Evolutionary conservation across 257 asterid species (phyloP), one percentile per base, ranked within the genome.

Genomic region (Solanum neorickii): DNA sequence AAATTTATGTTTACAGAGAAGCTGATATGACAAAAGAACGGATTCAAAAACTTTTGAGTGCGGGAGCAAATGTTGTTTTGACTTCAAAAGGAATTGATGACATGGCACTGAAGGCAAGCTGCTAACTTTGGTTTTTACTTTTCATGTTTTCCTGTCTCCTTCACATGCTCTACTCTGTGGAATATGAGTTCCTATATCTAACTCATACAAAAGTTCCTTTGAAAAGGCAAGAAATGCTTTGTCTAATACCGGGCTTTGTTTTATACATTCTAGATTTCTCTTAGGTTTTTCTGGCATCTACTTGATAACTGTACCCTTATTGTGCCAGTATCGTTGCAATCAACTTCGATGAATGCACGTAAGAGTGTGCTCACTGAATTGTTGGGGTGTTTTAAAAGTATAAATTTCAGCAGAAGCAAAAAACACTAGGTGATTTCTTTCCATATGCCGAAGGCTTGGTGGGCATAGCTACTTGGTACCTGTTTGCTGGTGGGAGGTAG

Each of bases 81-180:
- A 97, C 99, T 83, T 94, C 99, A 12, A 97, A 93, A 89, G 99
- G 99, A 89, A 97, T 97, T 90, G 99, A 97, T 89, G 99, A 97
- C 93, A 97, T 96, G 99, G 98, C 99, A 83, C 95, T 97, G 44
- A 97, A 97, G 98, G 99, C 90, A 93, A 90, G 91, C 35, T 60
- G 70, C 46, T 88, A 35, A 29, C 72, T 85, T 74, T 83, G 75
- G 21, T 62, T 76, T 39, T 59, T 70, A 72, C 72, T 21, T 41
- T 21, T 52, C 37, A 29, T 46, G 59, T 14, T 74, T 83, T 23
- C 29, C 49, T 66, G 83, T 23, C 25, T 31, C 12, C 37, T 72
- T 52, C 21, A 46, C 31, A 82, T 42, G 44, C 86, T 35, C 52
- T 85, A 35, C 23, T 47, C n/a, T 3, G 76, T 5, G n/a, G 85